These are phyloP conservation scores for Glycine latifolia DNA, from an alignment of 306 rosid species.

Conservation along the genomic window DNA sequence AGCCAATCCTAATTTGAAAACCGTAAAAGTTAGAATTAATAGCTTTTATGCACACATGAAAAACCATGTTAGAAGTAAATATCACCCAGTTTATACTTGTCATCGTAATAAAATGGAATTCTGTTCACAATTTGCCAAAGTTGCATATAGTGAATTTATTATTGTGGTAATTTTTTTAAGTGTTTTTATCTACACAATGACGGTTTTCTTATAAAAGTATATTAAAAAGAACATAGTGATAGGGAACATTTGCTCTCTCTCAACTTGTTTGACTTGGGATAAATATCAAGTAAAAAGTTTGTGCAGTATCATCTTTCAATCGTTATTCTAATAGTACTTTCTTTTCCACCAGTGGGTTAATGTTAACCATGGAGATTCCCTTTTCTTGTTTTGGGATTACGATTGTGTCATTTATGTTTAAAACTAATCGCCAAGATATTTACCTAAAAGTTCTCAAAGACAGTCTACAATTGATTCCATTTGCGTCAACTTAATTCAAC, in stretches of 20 bases:
- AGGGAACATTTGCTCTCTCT: constrained; percentile 36
- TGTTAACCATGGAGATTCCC: background rate
- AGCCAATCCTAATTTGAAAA: no score
- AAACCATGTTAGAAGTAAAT: no score
- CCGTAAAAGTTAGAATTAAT: no score
- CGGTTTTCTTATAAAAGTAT: background rate
- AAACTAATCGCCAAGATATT: background rate
- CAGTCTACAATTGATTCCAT: background rate
- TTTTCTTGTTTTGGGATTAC: background rate
- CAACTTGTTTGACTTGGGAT: constrained; percentile 46
- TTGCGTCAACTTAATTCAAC: background rate
- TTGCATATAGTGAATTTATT: no score
- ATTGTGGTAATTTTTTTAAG: no score
- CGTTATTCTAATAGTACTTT: background rate
- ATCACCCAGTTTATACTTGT: background rate
- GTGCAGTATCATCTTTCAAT: background rate
- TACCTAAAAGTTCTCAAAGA: background rate
- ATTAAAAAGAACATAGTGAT: no score
- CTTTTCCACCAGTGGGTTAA: constrained; percentile 1
- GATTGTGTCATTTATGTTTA: background rate
- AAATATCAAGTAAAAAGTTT: constrained; percentile 27
- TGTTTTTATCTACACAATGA: background rate
- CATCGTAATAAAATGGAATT: background rate
- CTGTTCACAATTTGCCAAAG: background rate
- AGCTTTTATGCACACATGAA: no score